Evolutionary conservation across 2,329 filamentous ascomycete species (phyloP).

Genomic region (Aspergillus sp.): DNA sequence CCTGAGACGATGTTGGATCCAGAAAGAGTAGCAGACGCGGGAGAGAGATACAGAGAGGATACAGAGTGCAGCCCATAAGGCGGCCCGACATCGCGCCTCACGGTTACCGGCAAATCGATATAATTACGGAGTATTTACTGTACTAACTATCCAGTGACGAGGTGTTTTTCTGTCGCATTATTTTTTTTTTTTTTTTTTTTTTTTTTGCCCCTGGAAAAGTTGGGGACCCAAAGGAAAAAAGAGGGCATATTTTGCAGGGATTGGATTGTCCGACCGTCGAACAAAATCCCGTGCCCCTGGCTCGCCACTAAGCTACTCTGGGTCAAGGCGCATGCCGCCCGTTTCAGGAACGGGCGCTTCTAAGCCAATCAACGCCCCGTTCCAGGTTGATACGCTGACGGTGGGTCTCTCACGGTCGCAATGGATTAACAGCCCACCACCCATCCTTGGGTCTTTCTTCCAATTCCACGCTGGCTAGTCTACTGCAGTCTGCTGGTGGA

Average conservation of each 20-base stretch:
- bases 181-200: neutral
- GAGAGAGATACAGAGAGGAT: neutral
- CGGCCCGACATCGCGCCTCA: neutral
- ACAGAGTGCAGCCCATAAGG: neutral
- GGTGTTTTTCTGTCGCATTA: no score
- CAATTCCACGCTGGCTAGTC: no score
- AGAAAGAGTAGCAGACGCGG: neutral
- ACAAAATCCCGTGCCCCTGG: constrained; percentile 6
- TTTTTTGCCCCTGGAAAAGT: neutral
- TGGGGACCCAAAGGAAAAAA: neutral
- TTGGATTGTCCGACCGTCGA: neutral
- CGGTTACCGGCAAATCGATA: neutral
- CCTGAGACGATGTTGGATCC: neutral
- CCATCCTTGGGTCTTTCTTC: no score
- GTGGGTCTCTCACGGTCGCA: neutral
- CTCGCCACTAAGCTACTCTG: constrained; percentile 2
- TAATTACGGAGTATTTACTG: no score
- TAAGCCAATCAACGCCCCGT: constrained; percentile 1
- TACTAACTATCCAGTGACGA: no score
- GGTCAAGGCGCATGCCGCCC: constrained; percentile 9
- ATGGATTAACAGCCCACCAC: no score
- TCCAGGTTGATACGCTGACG: neutral
- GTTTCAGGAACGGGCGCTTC: constrained; percentile 14
- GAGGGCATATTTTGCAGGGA: no score
- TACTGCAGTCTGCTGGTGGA: no score